phyloP scores from a whole-genome alignment of 495 filamentous ascomycete genomes.

The Darksidea phi region DNA sequence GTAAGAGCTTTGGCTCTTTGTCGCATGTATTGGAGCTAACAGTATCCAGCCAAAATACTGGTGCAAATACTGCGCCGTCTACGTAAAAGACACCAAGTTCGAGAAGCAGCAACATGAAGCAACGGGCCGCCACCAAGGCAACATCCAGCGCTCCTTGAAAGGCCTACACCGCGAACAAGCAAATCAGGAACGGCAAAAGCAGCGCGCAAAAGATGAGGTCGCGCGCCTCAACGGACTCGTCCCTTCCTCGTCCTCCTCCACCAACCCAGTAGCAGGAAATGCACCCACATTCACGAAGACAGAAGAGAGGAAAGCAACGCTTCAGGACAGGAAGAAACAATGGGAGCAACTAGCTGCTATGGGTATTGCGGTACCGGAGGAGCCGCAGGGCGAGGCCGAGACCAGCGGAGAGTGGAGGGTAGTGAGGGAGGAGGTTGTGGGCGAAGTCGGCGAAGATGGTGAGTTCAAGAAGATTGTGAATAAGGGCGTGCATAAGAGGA shows the following conservation, averaged over 20 bases:
- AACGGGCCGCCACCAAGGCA: constrained; percentile 81
- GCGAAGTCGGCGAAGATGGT: constrained; percentile 46
- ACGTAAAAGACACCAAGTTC: constrained; percentile 87
- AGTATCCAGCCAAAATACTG: constrained; percentile 72
- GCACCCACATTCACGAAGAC: constrained; percentile 17
- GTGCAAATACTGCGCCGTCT: constrained; percentile 96
- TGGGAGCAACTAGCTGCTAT: constrained; percentile 82
- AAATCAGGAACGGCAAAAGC: constrained; percentile 70
- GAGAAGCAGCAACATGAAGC: constrained; percentile 89
- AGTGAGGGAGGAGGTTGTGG: constrained; percentile 52
- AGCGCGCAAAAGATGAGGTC: constrained; percentile 81
- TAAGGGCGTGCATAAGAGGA: constrained; percentile 67
- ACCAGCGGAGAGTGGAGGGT: constrained; percentile 90
- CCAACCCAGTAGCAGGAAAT: constrained; percentile 17
- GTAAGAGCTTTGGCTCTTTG: constrained; percentile 25
- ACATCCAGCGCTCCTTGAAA: constrained; percentile 84
- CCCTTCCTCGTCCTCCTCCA: constrained; percentile 40
- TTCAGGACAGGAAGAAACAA: constrained; percentile 76
- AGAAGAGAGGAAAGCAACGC: constrained; percentile 48
- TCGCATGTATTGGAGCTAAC: neutral
- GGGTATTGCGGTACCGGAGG: constrained; percentile 81
- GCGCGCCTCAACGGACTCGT: constrained; percentile 80
- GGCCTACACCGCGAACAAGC: constrained; percentile 82
- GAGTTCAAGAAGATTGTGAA: constrained; percentile 46
- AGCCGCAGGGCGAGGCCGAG: constrained; percentile 75